These are phyloP conservation scores for Poterioochromonas sp. DNA, from an alignment of 352 stramenopile genomes.

Conservation along the genomic window DNA sequence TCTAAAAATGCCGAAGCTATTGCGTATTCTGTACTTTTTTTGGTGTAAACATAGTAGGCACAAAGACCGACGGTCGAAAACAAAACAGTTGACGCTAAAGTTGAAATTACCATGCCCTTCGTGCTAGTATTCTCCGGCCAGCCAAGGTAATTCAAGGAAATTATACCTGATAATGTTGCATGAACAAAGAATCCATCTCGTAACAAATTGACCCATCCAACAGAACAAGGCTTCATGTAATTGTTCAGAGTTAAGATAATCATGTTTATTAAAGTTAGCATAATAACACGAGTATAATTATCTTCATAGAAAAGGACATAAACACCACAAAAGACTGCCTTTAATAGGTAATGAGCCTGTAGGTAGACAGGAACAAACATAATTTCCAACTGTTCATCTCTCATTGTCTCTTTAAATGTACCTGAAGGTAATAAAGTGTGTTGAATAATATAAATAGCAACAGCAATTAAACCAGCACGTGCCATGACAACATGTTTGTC, in stretches of 20 bases:
- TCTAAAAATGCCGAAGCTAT: conserved; percentile 28
- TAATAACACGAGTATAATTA: conserved; percentile 9
- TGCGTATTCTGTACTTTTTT: conserved; percentile 4
- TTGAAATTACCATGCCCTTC: conserved; percentile 33
- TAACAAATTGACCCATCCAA: conserved; percentile 22
- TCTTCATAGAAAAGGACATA: conserved; percentile 33
- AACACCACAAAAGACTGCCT: conserved; percentile 24
- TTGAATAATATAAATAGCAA: conserved; percentile 33
- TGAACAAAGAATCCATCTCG: conserved; percentile 32
- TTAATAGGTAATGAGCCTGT: conserved; percentile 33
- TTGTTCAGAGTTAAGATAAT: conserved; percentile 21
- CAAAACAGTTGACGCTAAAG: conserved; percentile 17
- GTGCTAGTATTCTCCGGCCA: conserved; percentile 3
- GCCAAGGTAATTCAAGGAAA: conserved; percentile 22
- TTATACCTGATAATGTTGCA: conserved; percentile 23
- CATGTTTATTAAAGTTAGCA: conserved; percentile 31
- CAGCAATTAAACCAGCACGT: conserved; percentile 5
- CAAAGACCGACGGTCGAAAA: conserved; percentile 29
- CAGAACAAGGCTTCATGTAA: conserved; percentile 33
- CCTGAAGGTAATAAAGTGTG: conserved; percentile 30
- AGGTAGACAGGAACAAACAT: conserved; percentile 36
- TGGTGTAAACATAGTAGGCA: conserved; percentile 19
- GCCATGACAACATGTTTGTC: conserved; percentile 18
- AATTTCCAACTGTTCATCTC: conserved; percentile 29
- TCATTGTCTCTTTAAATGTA: conserved; percentile 36